Conservation (phyloP, 805 yeast species). For the Kodamaea kaohsiungensis region DNA sequence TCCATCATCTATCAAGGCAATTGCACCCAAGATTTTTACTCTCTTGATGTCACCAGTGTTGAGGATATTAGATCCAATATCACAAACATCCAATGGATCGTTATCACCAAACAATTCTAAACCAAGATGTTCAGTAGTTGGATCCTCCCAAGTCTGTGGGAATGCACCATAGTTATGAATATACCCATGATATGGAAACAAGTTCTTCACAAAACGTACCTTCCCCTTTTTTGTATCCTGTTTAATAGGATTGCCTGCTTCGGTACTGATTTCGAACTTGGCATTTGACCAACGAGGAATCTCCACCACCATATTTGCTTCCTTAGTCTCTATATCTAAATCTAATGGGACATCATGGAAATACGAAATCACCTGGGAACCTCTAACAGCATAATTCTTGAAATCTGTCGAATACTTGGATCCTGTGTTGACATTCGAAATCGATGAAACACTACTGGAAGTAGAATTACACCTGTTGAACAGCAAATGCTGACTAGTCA, state of each 20-base stretch:
- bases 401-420: constrained; percentile 35
- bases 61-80: constrained; percentile 72
- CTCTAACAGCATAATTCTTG: constrained; percentile 46
- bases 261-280: constrained; percentile 69
- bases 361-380: constrained; percentile 54
- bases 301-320: constrained; percentile 49
- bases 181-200: constrained; percentile 83
- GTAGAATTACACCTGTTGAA: constrained; percentile 11
- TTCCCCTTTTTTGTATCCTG: constrained; percentile 80
- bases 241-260: constrained; percentile 69
- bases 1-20: constrained; percentile 93
- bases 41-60: constrained; percentile 75
- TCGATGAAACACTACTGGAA: background rate
- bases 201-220: constrained; percentile 72
- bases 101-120: constrained; percentile 71
- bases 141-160: constrained; percentile 98
- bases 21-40: constrained; percentile 90
- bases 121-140: constrained; percentile 55
- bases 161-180: constrained; percentile 87
- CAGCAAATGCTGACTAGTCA: constrained; percentile 15
- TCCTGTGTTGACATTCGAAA: constrained; percentile 22
- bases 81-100: constrained; percentile 94
- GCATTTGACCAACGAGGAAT: constrained; percentile 75
- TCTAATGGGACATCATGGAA: constrained; percentile 73
- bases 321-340: constrained; percentile 37